Conservation (phyloP, 768 basidiomycete genomes). For the Coprinopsis sp. region DNA sequence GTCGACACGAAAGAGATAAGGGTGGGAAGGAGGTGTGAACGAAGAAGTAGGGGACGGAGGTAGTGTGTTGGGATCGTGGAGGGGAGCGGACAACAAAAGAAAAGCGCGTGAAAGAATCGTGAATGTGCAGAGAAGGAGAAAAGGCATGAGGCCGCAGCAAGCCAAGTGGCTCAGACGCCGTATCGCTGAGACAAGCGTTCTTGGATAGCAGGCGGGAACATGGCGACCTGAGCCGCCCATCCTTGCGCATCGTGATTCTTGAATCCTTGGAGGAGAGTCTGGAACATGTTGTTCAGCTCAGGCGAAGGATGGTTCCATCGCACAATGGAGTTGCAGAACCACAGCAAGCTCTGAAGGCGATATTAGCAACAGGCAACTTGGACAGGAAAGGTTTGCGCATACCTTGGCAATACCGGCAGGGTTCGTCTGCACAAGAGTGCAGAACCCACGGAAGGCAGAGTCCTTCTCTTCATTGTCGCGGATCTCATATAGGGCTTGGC, state of each 20-base stretch:
- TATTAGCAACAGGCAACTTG: conserved; percentile 1
- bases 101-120: conserved; percentile 3
- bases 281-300: conserved; percentile 93
- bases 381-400: conserved; percentile 22
- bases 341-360: conserved; percentile 70
- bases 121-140: conserved; percentile 4
- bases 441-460: conserved; percentile 96
- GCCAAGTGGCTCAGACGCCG: conserved; percentile 51
- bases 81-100: conserved; percentile 10
- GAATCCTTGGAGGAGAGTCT: conserved; percentile 82
- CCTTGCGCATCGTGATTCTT: conserved; percentile 80
- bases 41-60: conserved; percentile 7
- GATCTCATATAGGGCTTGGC: conserved; percentile 95
- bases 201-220: conserved; percentile 86
- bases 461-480: conserved; percentile 99
- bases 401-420: conserved; percentile 93
- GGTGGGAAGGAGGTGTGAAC: conserved; percentile 13
- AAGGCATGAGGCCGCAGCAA: neutral
- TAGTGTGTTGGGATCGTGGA: conserved; percentile 5
- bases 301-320: conserved; percentile 91
- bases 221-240: conserved; percentile 79
- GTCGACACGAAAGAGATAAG: conserved; percentile 14
- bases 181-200: conserved; percentile 85
- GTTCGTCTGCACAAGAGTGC: conserved; percentile 91
- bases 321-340: conserved; percentile 98